Base-by-base conservation (phyloP, 2,329 filamentous ascomycete species). In the Emergomyces orientalis region DNA sequence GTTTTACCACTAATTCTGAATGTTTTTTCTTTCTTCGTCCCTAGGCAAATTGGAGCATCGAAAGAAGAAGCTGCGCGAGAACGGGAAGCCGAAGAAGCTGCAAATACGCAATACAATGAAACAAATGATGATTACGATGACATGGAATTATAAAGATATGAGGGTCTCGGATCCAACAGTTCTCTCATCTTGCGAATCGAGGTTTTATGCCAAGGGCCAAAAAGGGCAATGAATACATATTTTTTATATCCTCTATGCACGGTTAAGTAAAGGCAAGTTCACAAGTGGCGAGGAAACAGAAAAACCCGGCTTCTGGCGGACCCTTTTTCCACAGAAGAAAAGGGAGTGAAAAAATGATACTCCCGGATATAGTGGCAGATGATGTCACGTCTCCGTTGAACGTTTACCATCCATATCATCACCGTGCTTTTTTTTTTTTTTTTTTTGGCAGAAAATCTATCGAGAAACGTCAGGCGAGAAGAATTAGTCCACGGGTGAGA, bases 21-120 rank as follows among this genome's bases (percentile, higher is more conserved):
- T 51, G 17, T 41, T 11, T 54, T 19, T n/a, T 22, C 45, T 52
- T 52, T 47, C 14, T 47, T 22, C n/a, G 6, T 37, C 34, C 8
- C 34, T 34, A 84, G 91, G 70, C 92, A 86, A 79, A 85, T 97
- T 60, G 91, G 91, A 11, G 86, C 88, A 1, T 91, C 89, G 47
- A 86, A 86, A 61, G 93, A 97, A 79, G 85, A 88, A 66, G 84
- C 85, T 56, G 82, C 90, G 65, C 81, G 88, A 66, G 91, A 96
- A 70, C 84, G 89, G 67, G 88, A 94, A 71, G 84, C 85, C 51
- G 89, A 90, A 69, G 84, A 85, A 68, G 78, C 79, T 60, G 82
- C 82, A 55, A 82, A 80, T 62, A 81, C 79, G 27, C 74, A 70
- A 7, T 83, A 82, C 65, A 75, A 73, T 32, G 74, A 72, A 43